Base-by-base conservation (phyloP, 306 rosid genomes). In the Hippophae gyantsensis region DNA sequence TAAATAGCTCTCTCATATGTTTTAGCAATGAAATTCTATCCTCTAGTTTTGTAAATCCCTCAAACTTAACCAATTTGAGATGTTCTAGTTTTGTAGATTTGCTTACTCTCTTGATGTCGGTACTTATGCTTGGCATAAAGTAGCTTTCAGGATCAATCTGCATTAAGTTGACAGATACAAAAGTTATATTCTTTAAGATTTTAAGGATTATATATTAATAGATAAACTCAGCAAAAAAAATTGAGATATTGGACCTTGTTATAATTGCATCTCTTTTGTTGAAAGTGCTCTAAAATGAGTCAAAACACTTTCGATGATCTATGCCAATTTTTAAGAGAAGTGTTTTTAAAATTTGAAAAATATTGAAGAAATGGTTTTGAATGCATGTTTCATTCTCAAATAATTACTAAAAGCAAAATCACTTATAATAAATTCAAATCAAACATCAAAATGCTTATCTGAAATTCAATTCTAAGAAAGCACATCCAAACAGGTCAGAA, bases 121-220 rank as follows among this genome's bases (percentile, higher is more conserved):
- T 67, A 60, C 54, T 48, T 10, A 54, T 53, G 68, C 61, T 66
- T 54, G 26, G 52, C 12, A 60, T 11, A 26, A 25, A 11, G 69
- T 70, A 82, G 69, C 82, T 54, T 57, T 60, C 38, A 0, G 63
- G 77, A 69, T 84, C 93, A 57, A 80, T 76, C 84, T 89, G 81
- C 72, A 60, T 25, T 25, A 38, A 52, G 9, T 12, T 7, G 45
- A 54, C 60, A 41, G n/a, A 3, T 11, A 25, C 7, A 4, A 26
- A 40, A 53, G 6, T 25, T 18, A 10, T 14, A 14, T 27, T 11
- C 10, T 11, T 14, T 8, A 5, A 13, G 12, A n/a, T 1, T 13
- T 52, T 18, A 52, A 23, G 38, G 4, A 3, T 7, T 14, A 7
- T 5, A 7, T 25, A 52, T 10, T 9, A n/a, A 42, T 13, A 7